Conservation (phyloP, 768 basidiomycete species). For the Russula vinacea region DNA sequence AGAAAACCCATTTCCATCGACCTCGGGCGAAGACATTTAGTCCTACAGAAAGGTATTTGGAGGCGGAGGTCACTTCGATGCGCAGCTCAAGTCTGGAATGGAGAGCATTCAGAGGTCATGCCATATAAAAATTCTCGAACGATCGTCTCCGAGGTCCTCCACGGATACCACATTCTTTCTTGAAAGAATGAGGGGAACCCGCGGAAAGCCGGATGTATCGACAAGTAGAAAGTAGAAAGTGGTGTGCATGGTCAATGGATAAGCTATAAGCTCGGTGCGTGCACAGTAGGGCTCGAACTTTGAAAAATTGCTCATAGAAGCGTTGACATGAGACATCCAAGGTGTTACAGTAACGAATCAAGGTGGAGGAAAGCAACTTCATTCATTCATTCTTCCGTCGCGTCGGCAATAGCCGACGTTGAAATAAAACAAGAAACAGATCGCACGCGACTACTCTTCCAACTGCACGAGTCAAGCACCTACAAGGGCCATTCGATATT, state of each 20-base stretch:
- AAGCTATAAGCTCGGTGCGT: constrained; percentile 1
- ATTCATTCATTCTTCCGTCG: neutral
- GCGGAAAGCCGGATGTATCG: constrained; percentile 8
- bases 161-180: neutral
- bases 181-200: neutral
- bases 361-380: no score
- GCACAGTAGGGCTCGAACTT: neutral
- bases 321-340: neutral
- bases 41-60: neutral
- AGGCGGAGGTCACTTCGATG: neutral
- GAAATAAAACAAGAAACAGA: neutral
- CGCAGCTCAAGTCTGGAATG: neutral
- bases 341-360: neutral
- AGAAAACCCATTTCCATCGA: neutral
- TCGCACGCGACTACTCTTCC: neutral
- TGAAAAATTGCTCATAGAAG: neutral
- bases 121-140: neutral
- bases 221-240: neutral
- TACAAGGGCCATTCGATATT: constrained; percentile 75
- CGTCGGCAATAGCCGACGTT: constrained; percentile 8
- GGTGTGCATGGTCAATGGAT: neutral
- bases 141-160: neutral
- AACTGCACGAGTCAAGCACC: constrained; percentile 2
- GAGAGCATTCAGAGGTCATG: neutral
- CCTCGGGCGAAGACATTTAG: constrained; percentile 1